phyloP scores from a whole-genome alignment of 2,329 filamentous ascomycete genomes.

The Cercospora sp. region DNA sequence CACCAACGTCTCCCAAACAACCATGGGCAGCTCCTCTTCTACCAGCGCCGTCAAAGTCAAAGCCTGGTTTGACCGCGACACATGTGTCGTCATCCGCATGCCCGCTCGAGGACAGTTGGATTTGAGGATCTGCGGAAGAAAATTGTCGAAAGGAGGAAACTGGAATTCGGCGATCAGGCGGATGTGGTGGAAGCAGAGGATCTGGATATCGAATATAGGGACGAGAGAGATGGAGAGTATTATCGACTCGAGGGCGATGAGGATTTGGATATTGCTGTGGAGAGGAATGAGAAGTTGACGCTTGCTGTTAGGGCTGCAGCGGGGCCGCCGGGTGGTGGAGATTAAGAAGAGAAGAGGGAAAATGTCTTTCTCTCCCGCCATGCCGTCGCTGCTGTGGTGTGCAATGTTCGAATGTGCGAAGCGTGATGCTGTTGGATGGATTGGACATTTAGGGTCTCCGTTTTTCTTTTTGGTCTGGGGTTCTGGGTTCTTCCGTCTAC shows the following conservation, averaged over 20 bases:
- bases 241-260: conserved; percentile 74
- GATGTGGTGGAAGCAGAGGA: conserved; percentile 47
- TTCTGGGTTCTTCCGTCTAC: neutral
- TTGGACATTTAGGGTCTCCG: neutral
- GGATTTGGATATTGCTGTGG: conserved; percentile 77
- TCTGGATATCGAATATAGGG: conserved; percentile 79
- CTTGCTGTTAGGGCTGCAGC: conserved; percentile 50
- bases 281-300: conserved; percentile 83
- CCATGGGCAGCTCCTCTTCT: conserved; percentile 22
- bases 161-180: conserved; percentile 49
- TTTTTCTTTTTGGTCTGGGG: neutral
- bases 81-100: conserved; percentile 88
- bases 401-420: neutral
- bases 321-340: neutral
- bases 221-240: conserved; percentile 75
- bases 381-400: neutral
- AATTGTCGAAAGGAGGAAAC: conserved; percentile 78
- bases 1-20: conserved; percentile 19
- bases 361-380: neutral
- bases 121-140: conserved; percentile 80
- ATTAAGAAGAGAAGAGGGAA: neutral
- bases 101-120: conserved; percentile 65
- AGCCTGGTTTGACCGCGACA: conserved; percentile 81
- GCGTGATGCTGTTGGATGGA: neutral
- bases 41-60: conserved; percentile 75